These are phyloP conservation scores for Leccinum fallax DNA, from an alignment of 1,284 basidiomycete genomes.

Conservation along the genomic window DNA sequence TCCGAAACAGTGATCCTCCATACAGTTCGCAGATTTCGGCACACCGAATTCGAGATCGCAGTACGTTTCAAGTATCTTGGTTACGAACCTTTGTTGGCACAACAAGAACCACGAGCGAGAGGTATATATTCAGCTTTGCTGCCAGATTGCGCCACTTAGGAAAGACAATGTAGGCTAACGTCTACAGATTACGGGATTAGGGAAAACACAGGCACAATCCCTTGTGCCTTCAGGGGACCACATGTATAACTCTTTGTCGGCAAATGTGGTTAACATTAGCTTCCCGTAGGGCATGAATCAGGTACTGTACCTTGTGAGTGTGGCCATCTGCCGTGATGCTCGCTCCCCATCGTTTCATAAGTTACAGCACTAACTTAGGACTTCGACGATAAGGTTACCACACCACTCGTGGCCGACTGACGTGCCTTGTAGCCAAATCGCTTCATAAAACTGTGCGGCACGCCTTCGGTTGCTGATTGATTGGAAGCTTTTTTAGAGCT, in stretches of 20 bases:
- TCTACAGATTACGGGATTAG: slow-evolving; percentile 26
- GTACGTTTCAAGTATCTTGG: background rate
- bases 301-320: slow-evolving; percentile 36
- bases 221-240: slow-evolving; percentile 64
- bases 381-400: slow-evolving; percentile 48
- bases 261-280: background rate
- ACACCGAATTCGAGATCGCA: background rate
- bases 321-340: slow-evolving; percentile 46
- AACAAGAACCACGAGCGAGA: background rate
- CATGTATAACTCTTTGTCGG: slow-evolving; percentile 39
- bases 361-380: background rate
- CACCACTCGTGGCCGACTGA: slow-evolving; percentile 60
- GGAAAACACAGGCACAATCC: slow-evolving; percentile 32
- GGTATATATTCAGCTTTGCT: background rate
- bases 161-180: background rate
- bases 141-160: background rate
- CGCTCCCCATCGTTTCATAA: slow-evolving; percentile 1
- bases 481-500: slow-evolving; percentile 66
- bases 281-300: slow-evolving; percentile 53
- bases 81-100: background rate
- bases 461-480: slow-evolving; percentile 63
- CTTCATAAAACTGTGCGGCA: background rate
- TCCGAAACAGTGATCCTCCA: background rate
- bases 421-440: slow-evolving; percentile 33
- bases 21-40: background rate